These are phyloP conservation scores for Martiniozyma abietophila DNA, from an alignment of 805 yeast species.

Conservation along the genomic window DNA sequence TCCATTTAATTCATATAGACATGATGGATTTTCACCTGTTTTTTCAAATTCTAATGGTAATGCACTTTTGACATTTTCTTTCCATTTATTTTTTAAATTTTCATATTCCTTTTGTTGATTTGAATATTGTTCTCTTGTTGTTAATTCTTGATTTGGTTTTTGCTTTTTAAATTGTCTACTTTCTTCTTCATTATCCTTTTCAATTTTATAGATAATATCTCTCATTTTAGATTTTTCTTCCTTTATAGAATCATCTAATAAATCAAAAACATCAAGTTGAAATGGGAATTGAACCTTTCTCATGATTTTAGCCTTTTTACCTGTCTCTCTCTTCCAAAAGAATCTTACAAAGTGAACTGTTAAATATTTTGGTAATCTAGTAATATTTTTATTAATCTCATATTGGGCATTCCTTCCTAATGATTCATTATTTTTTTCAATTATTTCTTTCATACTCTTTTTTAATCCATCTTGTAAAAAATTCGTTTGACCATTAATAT, in stretches of 20 bases:
- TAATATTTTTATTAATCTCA: conserved; percentile 50
- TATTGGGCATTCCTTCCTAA: conserved; percentile 66
- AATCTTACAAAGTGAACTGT: conserved; percentile 91
- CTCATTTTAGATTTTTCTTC: conserved; percentile 58
- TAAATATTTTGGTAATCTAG: conserved; percentile 76
- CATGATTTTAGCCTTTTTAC: conserved; percentile 84
- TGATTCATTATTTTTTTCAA: conserved; percentile 68
- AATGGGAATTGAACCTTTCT: conserved; percentile 94
- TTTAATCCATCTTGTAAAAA: conserved; percentile 79
- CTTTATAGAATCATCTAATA: conserved; percentile 72
- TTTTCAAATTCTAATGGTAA: conserved; percentile 32
- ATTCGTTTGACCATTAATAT: conserved; percentile 77
- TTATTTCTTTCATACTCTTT: conserved; percentile 62
- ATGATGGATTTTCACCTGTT: conserved; percentile 74
- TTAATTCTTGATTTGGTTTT: conserved; percentile 30
- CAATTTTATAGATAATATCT: conserved; percentile 68
- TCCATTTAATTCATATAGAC: conserved; percentile 74
- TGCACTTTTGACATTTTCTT: conserved; percentile 31
- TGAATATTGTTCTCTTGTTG: conserved; percentile 47
- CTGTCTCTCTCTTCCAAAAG: conserved; percentile 90
- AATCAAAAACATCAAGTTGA: conserved; percentile 78
- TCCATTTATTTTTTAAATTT: conserved; percentile 42
- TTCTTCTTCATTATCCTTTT: conserved; percentile 65
- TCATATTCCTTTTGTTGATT: conserved; percentile 42
- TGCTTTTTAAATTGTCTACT: conserved; percentile 64